phyloP scores from a whole-genome alignment of 306 rosid genomes.

The Malus fusca region DNA sequence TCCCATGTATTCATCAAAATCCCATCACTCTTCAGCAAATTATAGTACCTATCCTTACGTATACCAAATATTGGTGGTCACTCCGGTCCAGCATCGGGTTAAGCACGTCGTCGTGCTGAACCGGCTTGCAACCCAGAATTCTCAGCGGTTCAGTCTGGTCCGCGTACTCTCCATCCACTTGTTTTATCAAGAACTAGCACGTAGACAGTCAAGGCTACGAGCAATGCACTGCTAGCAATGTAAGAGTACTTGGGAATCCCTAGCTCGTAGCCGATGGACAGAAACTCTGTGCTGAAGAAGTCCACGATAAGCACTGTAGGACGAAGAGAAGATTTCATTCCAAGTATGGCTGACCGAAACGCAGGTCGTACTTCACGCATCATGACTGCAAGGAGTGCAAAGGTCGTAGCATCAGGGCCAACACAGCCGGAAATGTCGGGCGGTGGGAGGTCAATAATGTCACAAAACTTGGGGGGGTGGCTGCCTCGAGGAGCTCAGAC shows the following conservation, averaged over 20 bases:
- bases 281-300: constrained; percentile 31
- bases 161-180: constrained; percentile 26
- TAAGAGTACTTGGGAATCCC: constrained; percentile 31
- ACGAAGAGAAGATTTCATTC: neutral
- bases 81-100: constrained; percentile 25
- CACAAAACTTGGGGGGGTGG: neutral
- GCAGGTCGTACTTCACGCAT: constrained; percentile 26
- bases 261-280: constrained; percentile 42
- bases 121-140: constrained; percentile 32
- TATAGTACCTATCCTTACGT: neutral
- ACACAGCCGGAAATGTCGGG: constrained; percentile 9
- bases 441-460: constrained; percentile 29
- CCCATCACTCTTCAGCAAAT: constrained; percentile 27
- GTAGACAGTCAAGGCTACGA: constrained; percentile 17
- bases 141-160: constrained; percentile 17
- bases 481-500: constrained; percentile 12
- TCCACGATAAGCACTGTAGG: constrained; percentile 6
- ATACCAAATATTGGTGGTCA: constrained; percentile 18
- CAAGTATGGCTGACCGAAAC: neutral
- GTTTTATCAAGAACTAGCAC: constrained; percentile 20
- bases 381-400: constrained; percentile 1
- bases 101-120: constrained; percentile 31
- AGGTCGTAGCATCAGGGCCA: neutral
- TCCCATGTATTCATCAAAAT: constrained; percentile 57
- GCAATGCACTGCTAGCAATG: constrained; percentile 36